A percentile compares a stretch with the other conserved stretches of the same genome.
Conservation (phyloP, 495 filamentous ascomycete genomes). For the Parathielavia hyrcaniae region DNA sequence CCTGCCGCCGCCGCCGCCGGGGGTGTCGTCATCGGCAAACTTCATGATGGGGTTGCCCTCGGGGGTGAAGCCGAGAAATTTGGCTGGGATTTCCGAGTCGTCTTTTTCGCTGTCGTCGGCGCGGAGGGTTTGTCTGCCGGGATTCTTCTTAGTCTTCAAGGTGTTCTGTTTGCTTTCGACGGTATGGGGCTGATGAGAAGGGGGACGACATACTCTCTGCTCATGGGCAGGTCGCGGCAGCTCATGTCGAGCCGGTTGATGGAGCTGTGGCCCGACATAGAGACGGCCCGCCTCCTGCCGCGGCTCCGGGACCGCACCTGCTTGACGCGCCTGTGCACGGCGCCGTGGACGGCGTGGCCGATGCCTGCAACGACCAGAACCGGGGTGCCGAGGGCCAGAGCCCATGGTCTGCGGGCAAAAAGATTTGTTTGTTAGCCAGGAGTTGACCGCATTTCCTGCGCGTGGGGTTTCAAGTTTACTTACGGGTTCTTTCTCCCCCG, state of each 20-base stretch:
- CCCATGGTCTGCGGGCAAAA: conserved; percentile 34
- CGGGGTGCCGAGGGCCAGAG: conserved; percentile 45
- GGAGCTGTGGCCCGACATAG: conserved; percentile 13
- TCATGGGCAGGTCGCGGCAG: conserved; percentile 25
- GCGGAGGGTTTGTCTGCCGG: conserved; percentile 25
- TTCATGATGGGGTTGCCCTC: conserved; percentile 26
- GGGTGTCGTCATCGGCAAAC: conserved; percentile 23
- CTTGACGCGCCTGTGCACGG: conserved; percentile 29
- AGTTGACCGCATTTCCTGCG: background rate
- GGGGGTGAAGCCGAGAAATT: conserved; percentile 34
- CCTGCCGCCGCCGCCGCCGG: too few species aligned
- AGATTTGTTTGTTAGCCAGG: conserved; percentile 1
- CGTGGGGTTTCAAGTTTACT: conserved; percentile 3
- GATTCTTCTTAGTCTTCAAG: background rate
- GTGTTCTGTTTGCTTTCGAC: too few species aligned
- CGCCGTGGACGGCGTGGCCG: conserved; percentile 36
- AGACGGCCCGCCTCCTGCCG: conserved; percentile 15
- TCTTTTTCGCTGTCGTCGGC: conserved; percentile 28
- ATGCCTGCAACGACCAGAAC: conserved; percentile 44
- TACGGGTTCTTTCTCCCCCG: conserved; percentile 38
- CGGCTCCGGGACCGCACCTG: conserved; percentile 21
- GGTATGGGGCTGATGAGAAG: background rate
- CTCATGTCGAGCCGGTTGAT: conserved; percentile 13
- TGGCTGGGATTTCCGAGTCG: conserved; percentile 22
- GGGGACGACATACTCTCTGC: conserved; percentile 27